A percentile compares a stretch with the other conserved stretches of the same genome.
These are phyloP conservation scores for Macrophomina tecta DNA, from an alignment of 2,329 filamentous ascomycete genomes.

Conservation along the genomic window DNA sequence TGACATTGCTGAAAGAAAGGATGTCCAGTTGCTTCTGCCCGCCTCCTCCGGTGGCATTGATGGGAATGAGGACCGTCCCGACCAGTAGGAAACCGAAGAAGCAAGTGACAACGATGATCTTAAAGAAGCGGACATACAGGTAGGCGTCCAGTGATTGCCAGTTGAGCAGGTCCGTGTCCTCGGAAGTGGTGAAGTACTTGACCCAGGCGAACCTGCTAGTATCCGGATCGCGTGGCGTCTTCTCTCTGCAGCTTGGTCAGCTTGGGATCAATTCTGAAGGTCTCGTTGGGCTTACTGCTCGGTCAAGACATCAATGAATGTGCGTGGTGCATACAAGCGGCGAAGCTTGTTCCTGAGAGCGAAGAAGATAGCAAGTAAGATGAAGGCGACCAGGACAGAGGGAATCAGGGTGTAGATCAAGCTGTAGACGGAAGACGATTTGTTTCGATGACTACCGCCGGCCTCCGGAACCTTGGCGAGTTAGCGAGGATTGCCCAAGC, in stretches of 20 bases:
- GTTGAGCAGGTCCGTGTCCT: constrained; percentile 54
- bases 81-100: constrained; percentile 51
- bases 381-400: constrained; percentile 54
- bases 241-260: constrained; percentile 9
- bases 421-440: constrained; percentile 48
- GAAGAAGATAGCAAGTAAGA: constrained; percentile 61
- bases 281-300: constrained; percentile 14
- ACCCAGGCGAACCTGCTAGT: constrained; percentile 41
- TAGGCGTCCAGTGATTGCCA: constrained; percentile 57
- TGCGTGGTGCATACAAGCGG: constrained; percentile 63
- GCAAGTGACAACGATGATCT: constrained; percentile 50
- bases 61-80: constrained; percentile 54
- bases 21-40: constrained; percentile 46
- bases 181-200: constrained; percentile 51
- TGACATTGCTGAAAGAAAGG: constrained; percentile 47
- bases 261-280: not conserved
- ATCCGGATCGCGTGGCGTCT: constrained; percentile 18
- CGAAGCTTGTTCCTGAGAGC: constrained; percentile 55
- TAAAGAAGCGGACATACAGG: constrained; percentile 55
- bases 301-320: constrained; percentile 25
- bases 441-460: constrained; percentile 27
- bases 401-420: constrained; percentile 60
- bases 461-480: constrained; percentile 17
- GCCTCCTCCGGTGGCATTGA: constrained; percentile 51
- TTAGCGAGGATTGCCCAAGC: not conserved